Conservation (phyloP, 2,329 filamentous ascomycete species). For the Metarhizium robertsii region DNA sequence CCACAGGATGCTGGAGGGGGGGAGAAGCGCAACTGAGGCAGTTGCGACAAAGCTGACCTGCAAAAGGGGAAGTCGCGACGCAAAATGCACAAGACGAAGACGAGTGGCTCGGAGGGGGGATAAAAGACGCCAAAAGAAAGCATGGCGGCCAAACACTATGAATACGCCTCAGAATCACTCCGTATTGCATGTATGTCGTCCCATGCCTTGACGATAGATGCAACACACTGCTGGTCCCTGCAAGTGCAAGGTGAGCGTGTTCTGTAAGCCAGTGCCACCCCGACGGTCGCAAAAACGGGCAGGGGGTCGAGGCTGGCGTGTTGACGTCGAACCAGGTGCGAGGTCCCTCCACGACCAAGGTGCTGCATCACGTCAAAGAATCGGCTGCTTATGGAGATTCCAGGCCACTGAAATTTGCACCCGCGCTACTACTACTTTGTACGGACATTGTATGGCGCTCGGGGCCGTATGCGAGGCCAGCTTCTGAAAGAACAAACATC, state of each 20-base stretch:
- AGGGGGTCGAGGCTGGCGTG: not conserved
- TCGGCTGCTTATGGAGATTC: not conserved
- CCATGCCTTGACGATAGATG: not conserved
- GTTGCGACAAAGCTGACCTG: not conserved
- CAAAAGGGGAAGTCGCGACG: constrained; percentile 7
- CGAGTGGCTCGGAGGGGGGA: not conserved
- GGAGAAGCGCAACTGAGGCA: constrained; percentile 3
- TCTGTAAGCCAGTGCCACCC: not conserved
- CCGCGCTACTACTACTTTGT: not conserved
- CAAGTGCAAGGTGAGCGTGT: not conserved
- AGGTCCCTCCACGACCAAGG: not conserved
- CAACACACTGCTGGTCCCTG: no score
- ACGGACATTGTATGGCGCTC: no score
- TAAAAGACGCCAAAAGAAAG: not conserved
- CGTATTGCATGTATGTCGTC: not conserved
- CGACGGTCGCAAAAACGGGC: constrained; percentile 1
- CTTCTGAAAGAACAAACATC: no score
- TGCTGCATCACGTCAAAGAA: not conserved
- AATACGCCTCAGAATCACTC: not conserved
- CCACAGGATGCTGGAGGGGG: constrained; percentile 4
- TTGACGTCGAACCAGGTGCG: not conserved
- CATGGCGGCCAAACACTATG: not conserved
- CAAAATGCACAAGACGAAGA: constrained; percentile 1
- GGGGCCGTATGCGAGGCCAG: no score
- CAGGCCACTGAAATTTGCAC: not conserved